Evolutionary conservation across 371 early-diverging fungal species (phyloP).

Genomic region (Mortierella sp.): DNA sequence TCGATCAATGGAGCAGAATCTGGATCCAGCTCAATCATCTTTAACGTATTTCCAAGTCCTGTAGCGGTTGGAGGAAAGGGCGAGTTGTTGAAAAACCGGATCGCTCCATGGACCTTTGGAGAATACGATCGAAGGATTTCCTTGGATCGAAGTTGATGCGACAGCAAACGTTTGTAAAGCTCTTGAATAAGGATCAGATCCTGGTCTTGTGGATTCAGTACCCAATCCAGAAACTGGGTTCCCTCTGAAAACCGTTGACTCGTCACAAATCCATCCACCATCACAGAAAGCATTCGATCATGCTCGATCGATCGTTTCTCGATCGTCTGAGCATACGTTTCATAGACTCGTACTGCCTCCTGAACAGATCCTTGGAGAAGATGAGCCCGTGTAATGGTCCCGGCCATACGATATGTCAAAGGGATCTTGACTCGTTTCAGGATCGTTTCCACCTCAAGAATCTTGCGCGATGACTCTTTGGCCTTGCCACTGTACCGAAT

Average conservation of each 20-base stretch:
- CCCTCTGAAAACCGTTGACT: conserved; percentile 18
- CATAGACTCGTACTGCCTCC: conserved; percentile 10
- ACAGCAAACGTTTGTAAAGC: neutral
- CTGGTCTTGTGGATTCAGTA: conserved; percentile 9
- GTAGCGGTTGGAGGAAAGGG: neutral
- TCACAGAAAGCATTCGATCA: conserved; percentile 17
- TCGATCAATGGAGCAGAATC: neutral
- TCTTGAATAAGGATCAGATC: neutral
- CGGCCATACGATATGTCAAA: conserved; percentile 10
- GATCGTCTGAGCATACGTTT: neutral
- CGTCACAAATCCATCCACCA: conserved; percentile 28
- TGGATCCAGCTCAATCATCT: neutral
- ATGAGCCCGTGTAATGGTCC: conserved; percentile 25
- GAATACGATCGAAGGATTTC: neutral
- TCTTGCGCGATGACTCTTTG: conserved; percentile 12
- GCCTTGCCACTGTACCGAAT: conserved; percentile 12
- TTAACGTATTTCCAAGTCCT: neutral
- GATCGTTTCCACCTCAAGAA: conserved; percentile 10
- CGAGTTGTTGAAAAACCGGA: neutral
- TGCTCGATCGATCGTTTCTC: conserved; percentile 13
- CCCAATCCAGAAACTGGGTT: conserved; percentile 29
- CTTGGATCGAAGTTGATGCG: neutral
- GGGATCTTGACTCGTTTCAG: conserved; percentile 3
- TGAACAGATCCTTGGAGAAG: conserved; percentile 12
- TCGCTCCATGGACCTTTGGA: neutral